Base-by-base conservation (phyloP, 306 rosid species). In the Malus asiatica region DNA sequence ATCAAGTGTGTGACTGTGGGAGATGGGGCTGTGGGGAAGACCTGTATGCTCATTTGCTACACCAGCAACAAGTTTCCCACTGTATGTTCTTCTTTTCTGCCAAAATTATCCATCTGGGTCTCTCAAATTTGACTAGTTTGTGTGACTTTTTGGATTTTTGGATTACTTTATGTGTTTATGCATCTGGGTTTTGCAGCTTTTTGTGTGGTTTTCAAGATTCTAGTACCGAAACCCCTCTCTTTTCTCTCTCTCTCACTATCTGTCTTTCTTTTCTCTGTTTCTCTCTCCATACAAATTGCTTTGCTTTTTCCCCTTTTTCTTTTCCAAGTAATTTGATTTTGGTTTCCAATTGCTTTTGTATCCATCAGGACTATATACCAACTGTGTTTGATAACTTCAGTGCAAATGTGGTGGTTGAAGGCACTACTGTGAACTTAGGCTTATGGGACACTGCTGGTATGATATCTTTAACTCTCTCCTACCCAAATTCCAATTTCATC, bases 361-460 rank as follows among this genome's bases (percentile, higher is more conserved):
- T 66, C 75, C 44, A 30, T 84, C 93, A 93, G 98, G 98, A 93
- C 84, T 93, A 93, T 62, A 79, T 93, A 38, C 98, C 98, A 32
- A 93, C 98, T 7, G 98, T 93, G 86, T 93, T 93, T 65, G 98
- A 93, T 81, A 93, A 93, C 84, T 93, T 93, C 89, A 93, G 96
- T 77, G 98, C 98, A 78, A 93, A 93, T 86, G 98, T 93, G 76
- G 88, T 93, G 20, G 96, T 88, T 80, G 98, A 93, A 84, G 85
- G 91, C 83, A 89, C 83, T 22, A 93, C 98, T 15, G 94, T 93
- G 74, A 93, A 93, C 86, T 85, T 93, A 78, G 98, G 98, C 78
- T 92, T 93, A 52, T 93, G 96, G 98, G 98, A 93, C 77, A 93
- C 98, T 10, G 98, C 98, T 61, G 97, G 97, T 90, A 92, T 70